Base-by-base conservation (phyloP, 1,139 yeast genomes). In the Debaryomyces psychrophilus region DNA sequence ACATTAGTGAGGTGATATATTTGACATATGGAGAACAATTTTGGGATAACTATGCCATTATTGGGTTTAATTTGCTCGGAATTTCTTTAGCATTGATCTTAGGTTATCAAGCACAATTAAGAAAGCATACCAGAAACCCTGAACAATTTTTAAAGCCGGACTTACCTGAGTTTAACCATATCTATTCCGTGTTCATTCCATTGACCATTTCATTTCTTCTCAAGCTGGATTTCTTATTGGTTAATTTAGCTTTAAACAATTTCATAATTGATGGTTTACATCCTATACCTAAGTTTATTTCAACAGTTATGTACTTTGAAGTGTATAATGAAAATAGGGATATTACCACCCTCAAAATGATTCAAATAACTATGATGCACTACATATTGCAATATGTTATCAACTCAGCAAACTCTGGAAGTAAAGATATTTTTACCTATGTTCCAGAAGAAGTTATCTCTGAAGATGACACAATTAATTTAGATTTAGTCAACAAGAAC, bases 141-240 rank as follows among this genome's bases (percentile, higher is more conserved):
- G 54, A 41, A 31, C 31, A 23, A 17, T 47, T 20, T 31, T 41
- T 41, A 14, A 52, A 53, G 45, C 71, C 72, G 2, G 43, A 45
- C 12, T 54, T 66, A 35, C 79, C 79, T 5, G 76, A 71, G 43
- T 75, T 74, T 54, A 69, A 73, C 51, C 58, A 66, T 47, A 41
- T 74, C 11, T 71, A 71, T 54, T 60, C 74, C 22, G 51, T 69
- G 5, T 49, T 71, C 26, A 51, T 75, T 7, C 77, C 79, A 0
- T 55, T 64, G 38, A 55, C 60, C 14, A 52, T 67, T 17, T 53
- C 55, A 43, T 48, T 65, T 25, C 48, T 65, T 26, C 57, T 59
- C 44, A 51, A 59, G 25, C 56, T 61, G 17, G 52, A 56, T 17
- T 63, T 64, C 53, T 58, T 71, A 45, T 57, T 69, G 47, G 58